Conservation (phyloP, 225 moss, liverwort and hornwort species). For the Neckera pumila region DNA sequence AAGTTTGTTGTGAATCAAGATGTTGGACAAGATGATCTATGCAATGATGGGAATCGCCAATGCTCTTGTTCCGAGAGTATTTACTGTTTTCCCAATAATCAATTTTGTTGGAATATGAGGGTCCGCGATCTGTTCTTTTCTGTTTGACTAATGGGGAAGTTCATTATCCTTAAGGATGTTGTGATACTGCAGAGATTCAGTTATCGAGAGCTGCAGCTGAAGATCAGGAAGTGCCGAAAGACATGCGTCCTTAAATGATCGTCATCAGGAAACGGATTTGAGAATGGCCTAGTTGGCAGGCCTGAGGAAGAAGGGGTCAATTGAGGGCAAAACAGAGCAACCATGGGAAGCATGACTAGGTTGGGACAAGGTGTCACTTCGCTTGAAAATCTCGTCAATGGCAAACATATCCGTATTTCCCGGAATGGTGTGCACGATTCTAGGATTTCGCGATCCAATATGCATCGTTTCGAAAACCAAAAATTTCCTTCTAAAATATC, state of each 20-base stretch:
- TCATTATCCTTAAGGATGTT: neutral
- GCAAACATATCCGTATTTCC: neutral
- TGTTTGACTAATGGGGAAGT: neutral
- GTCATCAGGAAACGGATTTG: neutral
- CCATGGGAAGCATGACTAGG: constrained; percentile 25
- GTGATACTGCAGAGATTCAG: neutral
- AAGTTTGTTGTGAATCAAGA: neutral
- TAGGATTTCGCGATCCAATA: neutral
- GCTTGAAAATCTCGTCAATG: constrained; percentile 2
- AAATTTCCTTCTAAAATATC: neutral
- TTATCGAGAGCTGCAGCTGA: neutral
- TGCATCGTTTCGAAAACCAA: neutral
- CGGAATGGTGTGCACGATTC: neutral
- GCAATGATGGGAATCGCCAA: neutral
- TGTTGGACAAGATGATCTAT: neutral
- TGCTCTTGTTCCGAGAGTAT: neutral
- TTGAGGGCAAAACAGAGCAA: neutral
- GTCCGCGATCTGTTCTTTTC: neutral
- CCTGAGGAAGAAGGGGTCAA: neutral
- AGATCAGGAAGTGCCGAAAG: neutral
- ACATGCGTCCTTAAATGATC: neutral
- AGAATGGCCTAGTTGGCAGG: constrained; percentile 17
- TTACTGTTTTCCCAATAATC: neutral
- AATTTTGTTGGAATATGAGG: neutral
- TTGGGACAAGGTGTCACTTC: constrained; percentile 18